Evolutionary conservation across 1,284 basidiomycete species (phyloP).

Genomic region (Phylloboletellus chloephorus): DNA sequence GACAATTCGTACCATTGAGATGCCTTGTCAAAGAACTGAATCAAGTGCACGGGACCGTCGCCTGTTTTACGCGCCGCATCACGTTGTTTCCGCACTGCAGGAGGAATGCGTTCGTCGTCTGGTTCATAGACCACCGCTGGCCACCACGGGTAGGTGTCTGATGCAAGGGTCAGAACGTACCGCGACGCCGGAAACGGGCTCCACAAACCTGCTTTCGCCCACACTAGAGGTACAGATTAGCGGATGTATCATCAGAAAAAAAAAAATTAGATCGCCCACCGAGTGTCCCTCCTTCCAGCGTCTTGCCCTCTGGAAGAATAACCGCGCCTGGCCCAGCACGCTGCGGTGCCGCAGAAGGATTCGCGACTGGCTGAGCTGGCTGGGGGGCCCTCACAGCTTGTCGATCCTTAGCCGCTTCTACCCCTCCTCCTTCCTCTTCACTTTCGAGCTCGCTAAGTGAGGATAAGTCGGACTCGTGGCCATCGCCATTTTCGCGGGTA

Average conservation of each 20-base stretch:
- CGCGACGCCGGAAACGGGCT: neutral
- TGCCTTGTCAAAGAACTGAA: slow-evolving; percentile 64
- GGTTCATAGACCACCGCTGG: slow-evolving; percentile 55
- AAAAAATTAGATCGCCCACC: slow-evolving; percentile 35
- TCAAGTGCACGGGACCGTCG: slow-evolving; percentile 43
- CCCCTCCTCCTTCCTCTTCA: slow-evolving; percentile 19
- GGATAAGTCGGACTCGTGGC: slow-evolving; percentile 26
- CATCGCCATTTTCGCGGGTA: slow-evolving; percentile 11
- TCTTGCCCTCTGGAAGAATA: slow-evolving; percentile 28
- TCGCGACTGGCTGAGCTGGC: slow-evolving; percentile 5
- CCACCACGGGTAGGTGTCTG: slow-evolving; percentile 63
- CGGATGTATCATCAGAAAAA: slow-evolving; percentile 9
- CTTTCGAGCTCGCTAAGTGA: slow-evolving; percentile 29
- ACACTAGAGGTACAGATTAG: slow-evolving; percentile 38
- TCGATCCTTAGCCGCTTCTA: slow-evolving; percentile 7
- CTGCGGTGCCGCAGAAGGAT: slow-evolving; percentile 8
- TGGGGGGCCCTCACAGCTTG: neutral
- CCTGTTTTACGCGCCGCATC: slow-evolving; percentile 29
- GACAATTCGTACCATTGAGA: slow-evolving; percentile 47
- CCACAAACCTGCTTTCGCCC: slow-evolving; percentile 53
- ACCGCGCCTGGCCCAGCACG: slow-evolving; percentile 22
- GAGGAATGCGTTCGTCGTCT: slow-evolving; percentile 48
- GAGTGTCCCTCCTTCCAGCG: slow-evolving; percentile 46
- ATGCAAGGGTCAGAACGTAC: slow-evolving; percentile 9
- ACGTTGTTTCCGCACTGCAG: slow-evolving; percentile 39